phyloP scores from a whole-genome alignment of 192 early-diverging fungal species.

The Coemansia sp. region DNA sequence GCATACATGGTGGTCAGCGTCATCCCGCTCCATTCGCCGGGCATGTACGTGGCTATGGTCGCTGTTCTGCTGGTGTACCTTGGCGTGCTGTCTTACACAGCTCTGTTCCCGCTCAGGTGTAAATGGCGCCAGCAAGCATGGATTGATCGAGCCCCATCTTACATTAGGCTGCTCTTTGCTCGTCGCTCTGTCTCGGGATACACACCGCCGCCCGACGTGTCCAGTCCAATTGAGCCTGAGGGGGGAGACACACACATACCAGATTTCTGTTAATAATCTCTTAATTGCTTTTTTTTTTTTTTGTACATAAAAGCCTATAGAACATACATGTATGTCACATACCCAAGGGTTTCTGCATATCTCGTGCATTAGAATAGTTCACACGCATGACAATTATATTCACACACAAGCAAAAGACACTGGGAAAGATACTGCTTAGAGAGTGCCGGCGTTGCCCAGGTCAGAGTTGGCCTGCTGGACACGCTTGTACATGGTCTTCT shows the following conservation, averaged over 20 bases:
- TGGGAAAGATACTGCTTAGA: slow-evolving; percentile 47
- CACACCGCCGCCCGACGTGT: background rate
- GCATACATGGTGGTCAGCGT: slow-evolving; percentile 53
- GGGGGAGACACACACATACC: background rate
- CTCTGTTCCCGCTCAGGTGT: slow-evolving; percentile 36
- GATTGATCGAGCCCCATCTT: slow-evolving; percentile 37
- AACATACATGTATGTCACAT: background rate
- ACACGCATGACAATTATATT: background rate
- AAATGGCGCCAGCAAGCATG: slow-evolving; percentile 24
- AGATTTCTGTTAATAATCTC: background rate
- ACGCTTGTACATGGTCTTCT: slow-evolving; percentile 86
- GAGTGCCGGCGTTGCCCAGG: slow-evolving; percentile 69
- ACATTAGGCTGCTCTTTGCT: slow-evolving; percentile 44
- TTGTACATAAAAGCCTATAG: slow-evolving; percentile 3
- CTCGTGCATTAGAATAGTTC: background rate
- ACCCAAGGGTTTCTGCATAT: background rate
- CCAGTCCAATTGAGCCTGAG: background rate
- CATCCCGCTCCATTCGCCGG: slow-evolving; percentile 41
- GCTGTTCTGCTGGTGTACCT: slow-evolving; percentile 29
- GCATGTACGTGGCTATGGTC: slow-evolving; percentile 46
- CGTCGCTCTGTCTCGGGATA: slow-evolving; percentile 3
- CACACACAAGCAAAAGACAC: background rate
- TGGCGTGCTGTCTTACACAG: slow-evolving; percentile 31
- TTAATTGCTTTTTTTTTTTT: background rate
- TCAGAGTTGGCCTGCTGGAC: slow-evolving; percentile 77